Evolutionary conservation across 306 rosid genomes (phyloP), one percentile per base, ranked within the genome.

Genomic region (Pachyrhizus erosus): DNA sequence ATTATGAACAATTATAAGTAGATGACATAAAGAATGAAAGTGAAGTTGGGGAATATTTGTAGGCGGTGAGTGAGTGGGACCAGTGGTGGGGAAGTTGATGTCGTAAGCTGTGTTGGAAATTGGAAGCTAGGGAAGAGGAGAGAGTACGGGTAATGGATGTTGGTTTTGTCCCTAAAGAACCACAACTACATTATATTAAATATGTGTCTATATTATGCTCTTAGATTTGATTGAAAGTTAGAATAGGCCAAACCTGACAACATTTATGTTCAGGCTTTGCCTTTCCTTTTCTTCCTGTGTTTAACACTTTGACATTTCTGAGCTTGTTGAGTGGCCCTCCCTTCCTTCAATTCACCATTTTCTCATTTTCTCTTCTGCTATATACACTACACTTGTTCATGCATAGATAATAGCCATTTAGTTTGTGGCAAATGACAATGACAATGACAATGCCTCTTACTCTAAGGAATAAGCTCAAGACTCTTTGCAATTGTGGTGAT

Each of bases 391-490:
- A 40, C 33, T 15, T 2, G 1, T 76, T 82, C 69, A 75, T 67
- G 68, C 58, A 81, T 37, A 37, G 9, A 33, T 80, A 70, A 43
- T 54, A 82, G 14, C 57, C 73, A n/a, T 77, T 54, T 83, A 33
- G 79, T 70, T 60, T 11, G 64, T 29, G 20, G 29, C 55, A 51
- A 80, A 24, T 78, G 37, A 24, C 80, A 60, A 45, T 75, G 52
- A 45, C 80, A 71, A 45, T 76, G 54, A 42, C 82, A 75, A 75
- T 82, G 81, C 17, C 55, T 68, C 13, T 27, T 51, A 70, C 69
- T 75, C 49, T 91, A 27, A 87, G 87, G 84, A 79, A 87, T 68
- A 79, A 79, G 62, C 97, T 94, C 20, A 84, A 80, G 78, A 73
- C 79, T 78, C 93, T 94, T 20, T 91, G 97, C 71, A 10, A 48